These are phyloP conservation scores for Lipomyces anomalus DNA, from an alignment of 805 yeast genomes.

Conservation along the genomic window DNA sequence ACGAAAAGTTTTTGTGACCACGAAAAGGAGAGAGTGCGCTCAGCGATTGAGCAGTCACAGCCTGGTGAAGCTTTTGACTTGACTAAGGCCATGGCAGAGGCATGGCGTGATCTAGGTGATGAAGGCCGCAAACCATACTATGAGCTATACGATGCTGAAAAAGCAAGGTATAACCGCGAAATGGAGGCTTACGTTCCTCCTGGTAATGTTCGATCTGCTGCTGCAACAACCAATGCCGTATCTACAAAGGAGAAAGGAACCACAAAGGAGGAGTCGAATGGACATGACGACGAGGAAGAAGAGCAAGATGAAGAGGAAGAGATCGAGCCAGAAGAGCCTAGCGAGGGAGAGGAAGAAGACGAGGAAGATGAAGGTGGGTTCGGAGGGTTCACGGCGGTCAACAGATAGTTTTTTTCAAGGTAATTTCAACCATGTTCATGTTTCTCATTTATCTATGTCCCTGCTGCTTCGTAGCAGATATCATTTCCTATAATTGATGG, in stretches of 20 bases:
- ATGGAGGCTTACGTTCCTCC: constrained; percentile 42
- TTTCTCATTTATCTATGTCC: no score
- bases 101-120: constrained; percentile 71
- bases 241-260: background rate
- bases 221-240: background rate
- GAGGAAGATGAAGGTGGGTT: constrained; percentile 18
- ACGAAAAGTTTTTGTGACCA: constrained; percentile 65
- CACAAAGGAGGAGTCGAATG: background rate
- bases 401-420: constrained; percentile 6
- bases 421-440: background rate
- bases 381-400: constrained; percentile 21
- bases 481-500: no score
- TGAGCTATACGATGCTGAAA: constrained; percentile 71
- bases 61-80: constrained; percentile 51
- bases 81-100: constrained; percentile 73
- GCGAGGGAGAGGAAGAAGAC: constrained; percentile 18
- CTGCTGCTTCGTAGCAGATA: no score
- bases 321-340: constrained; percentile 8
- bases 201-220: constrained; percentile 7
- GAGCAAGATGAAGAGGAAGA: no score
- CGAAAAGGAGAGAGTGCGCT: constrained; percentile 68
- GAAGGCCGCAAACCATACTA: constrained; percentile 67
- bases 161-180: constrained; percentile 66
- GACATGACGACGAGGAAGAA: background rate
- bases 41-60: constrained; percentile 46